Evolutionary conservation across 2,329 filamentous ascomycete species (phyloP).

Genomic region (Pestalotiopsis sp.): DNA sequence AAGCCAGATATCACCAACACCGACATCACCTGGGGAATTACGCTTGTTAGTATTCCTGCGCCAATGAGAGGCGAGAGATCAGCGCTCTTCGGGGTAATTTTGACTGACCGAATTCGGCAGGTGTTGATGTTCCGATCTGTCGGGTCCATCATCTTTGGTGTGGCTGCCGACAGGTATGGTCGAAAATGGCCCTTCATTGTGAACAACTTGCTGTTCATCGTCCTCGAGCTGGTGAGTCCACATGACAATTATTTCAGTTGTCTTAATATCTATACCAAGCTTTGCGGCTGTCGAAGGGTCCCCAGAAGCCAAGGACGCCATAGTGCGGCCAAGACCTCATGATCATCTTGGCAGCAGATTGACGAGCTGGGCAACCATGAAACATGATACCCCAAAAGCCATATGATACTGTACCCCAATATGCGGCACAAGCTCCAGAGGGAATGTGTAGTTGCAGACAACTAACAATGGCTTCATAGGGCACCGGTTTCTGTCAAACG

Average conservation of each 20-base stretch:
- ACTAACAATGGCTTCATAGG: slow-evolving; percentile 30
- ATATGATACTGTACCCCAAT: too few relatives aligned
- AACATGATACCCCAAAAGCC: slow-evolving; percentile 1
- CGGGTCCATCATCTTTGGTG: slow-evolving; percentile 54
- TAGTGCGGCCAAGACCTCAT: slow-evolving; percentile 4
- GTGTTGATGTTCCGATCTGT: slow-evolving; percentile 60
- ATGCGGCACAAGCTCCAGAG: neutral
- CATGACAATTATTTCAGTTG: neutral
- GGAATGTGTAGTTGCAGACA: neutral
- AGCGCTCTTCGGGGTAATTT: neutral
- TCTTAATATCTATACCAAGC: neutral
- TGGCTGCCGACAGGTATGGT: slow-evolving; percentile 56
- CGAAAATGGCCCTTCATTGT: slow-evolving; percentile 73
- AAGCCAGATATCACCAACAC: slow-evolving; percentile 58
- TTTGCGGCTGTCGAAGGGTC: neutral
- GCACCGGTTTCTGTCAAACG: slow-evolving; percentile 67
- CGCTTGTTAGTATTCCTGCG: slow-evolving; percentile 37
- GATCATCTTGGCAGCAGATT: slow-evolving; percentile 25
- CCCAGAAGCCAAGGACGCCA: slow-evolving; percentile 18
- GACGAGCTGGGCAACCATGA: slow-evolving; percentile 21
- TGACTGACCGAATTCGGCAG: neutral
- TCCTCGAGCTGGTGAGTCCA: slow-evolving; percentile 64
- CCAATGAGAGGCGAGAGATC: neutral
- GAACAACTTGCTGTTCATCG: slow-evolving; percentile 72
- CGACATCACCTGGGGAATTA: slow-evolving; percentile 66